Evolutionary conservation across 768 basidiomycete species (phyloP).

Genomic region (Suillus cothurnatus): DNA sequence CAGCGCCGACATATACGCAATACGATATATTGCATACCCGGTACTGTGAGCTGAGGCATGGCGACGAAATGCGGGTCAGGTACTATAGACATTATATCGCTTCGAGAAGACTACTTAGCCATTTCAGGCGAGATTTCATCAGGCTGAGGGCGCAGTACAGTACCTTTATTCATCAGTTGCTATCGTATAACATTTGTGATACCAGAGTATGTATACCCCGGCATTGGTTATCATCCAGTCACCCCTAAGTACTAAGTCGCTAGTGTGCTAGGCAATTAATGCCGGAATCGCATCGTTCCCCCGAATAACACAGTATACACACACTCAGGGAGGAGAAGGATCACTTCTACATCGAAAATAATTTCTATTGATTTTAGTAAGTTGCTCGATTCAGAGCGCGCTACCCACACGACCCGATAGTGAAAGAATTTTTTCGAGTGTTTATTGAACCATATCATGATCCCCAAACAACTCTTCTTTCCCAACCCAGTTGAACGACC

Average conservation of each 20-base stretch:
- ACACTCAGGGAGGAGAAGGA: constrained; percentile 1
- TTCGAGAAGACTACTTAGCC: background rate
- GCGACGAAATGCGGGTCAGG: background rate
- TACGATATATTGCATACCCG: background rate
- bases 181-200: background rate
- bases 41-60: background rate
- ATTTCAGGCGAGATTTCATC: background rate
- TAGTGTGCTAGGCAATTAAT: background rate
- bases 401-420: constrained; percentile 12
- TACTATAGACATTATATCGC: background rate
- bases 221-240: background rate
- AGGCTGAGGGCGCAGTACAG: background rate
- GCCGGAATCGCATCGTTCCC: background rate
- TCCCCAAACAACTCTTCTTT: background rate
- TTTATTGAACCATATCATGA: constrained; percentile 11
- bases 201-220: background rate
- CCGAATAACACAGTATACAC: background rate
- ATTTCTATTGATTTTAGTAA: constrained; percentile 1
- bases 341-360: constrained; percentile 1
- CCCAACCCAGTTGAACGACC: background rate
- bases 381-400: constrained; percentile 11
- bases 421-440: constrained; percentile 14
- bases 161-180: background rate
- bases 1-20: background rate
- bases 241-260: background rate